Base-by-base conservation (phyloP, 2,329 filamentous ascomycete genomes). In the Beauveria pseudobassiana region DNA sequence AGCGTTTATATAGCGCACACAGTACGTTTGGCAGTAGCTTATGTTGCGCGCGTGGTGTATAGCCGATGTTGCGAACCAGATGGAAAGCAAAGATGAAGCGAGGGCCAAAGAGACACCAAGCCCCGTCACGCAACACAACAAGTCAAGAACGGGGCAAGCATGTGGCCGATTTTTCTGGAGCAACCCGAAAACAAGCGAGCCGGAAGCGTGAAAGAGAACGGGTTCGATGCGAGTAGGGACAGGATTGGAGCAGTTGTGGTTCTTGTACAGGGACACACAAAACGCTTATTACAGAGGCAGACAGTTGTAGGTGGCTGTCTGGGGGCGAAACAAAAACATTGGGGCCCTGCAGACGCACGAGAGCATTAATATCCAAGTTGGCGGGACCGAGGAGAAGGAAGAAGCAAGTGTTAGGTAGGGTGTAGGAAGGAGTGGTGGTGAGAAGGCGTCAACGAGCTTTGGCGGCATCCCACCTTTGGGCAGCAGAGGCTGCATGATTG, bases 101-200 rank as follows among this genome's bases (percentile, higher is more conserved):
- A 63, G 61, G 30, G 42, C 5, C 49, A 54, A 51, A 22, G 69
- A 71, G 69, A 69, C 64, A 63, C 64, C 66, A 68, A 66, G 66
- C 69, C 65, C 66, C 66, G 65, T 64, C 73, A 73, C 73, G 69
- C 69, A 67, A 74, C 72, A 67, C 67, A 70, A 72, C 67, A 71
- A 69, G 71, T 69, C 63, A 70, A 67, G 67, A 74, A 70, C 67
- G 40, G 49, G 26, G 34, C 26, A 49, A 48, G 38, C 22, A 45
- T 73, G 70, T 72, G 72, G 69, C 71, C 71, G 63, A 66, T 70
- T 67, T 72, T 73, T 73, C 34, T 66, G 71, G 69, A 67, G 67
- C 68, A 66, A 68, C 68, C 73, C 69, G 69, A 68, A 68, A 73
- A 68, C 65, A 59, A 56, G 58, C 52, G 57, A 63, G 38, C 46